Percentiles rank a stretch among this genome's conserved stretches.
Conservation (phyloP, 257 asterid genomes). For the Solanum sejunctum region DNA sequence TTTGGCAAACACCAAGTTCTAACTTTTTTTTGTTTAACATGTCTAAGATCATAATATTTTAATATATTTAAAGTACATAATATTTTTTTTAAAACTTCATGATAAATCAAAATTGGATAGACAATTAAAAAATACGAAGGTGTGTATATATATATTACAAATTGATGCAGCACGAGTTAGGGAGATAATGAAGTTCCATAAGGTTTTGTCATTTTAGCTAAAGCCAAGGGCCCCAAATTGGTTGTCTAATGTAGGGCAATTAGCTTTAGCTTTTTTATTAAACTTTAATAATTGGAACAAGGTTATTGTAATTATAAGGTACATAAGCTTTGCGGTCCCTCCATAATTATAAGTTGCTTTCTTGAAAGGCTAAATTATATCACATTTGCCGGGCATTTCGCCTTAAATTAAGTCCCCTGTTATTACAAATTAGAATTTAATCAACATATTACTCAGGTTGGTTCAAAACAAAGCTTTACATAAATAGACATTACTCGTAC, state of each 20-base stretch:
- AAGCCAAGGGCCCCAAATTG: neutral
- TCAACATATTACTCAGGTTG: neutral
- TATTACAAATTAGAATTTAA: neutral
- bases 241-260: neutral
- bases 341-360: neutral
- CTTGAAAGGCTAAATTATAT: neutral
- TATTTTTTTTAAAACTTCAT: neutral
- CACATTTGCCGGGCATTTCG: slow-evolving; percentile 19
- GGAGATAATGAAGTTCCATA: neutral
- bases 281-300: neutral
- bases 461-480: neutral
- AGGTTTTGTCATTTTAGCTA: neutral
- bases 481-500: neutral
- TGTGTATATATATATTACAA: neutral
- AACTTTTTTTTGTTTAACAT: neutral
- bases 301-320: neutral
- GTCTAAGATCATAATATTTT: neutral
- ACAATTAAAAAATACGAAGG: neutral
- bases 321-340: neutral
- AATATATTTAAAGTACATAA: neutral
- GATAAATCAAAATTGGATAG: neutral
- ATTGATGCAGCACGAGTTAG: neutral
- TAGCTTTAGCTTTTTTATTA: neutral
- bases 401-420: slow-evolving; percentile 15
- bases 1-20: neutral